These are phyloP conservation scores for Sporothrix inflata DNA, from an alignment of 2,329 filamentous ascomycete genomes.

Conservation along the genomic window DNA sequence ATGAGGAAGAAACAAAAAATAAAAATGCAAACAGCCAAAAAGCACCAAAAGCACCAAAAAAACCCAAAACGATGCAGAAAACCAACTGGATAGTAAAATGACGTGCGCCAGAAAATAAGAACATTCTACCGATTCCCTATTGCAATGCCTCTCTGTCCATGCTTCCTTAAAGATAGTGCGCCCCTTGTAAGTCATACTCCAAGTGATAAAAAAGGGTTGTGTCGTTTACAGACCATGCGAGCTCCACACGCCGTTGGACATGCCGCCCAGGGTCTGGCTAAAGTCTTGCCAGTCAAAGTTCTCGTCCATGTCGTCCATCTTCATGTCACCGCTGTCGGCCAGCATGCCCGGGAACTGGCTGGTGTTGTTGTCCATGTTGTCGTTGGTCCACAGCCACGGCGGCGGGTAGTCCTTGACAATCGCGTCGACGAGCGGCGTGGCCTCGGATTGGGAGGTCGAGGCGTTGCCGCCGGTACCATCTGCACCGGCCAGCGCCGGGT, in stretches of 20 bases:
- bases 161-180: neutral
- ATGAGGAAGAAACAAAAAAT: neutral
- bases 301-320: slow-evolving; percentile 46
- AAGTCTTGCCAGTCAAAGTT: slow-evolving; percentile 46
- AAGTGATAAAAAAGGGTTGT: neutral
- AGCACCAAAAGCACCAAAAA: neutral
- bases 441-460: neutral
- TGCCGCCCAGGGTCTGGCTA: slow-evolving; percentile 42
- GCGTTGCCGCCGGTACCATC: neutral
- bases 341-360: slow-evolving; percentile 31
- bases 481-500: neutral
- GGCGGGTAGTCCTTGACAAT: slow-evolving; percentile 54
- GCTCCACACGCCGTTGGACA: slow-evolving; percentile 37
- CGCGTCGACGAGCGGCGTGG: slow-evolving; percentile 43
- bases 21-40: neutral
- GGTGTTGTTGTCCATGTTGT: slow-evolving; percentile 26
- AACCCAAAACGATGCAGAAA: neutral
- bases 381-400: slow-evolving; percentile 58
- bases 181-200: neutral
- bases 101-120: neutral
- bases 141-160: neutral
- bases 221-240: slow-evolving; percentile 31
- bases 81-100: too few species aligned
- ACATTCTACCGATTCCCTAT: neutral
- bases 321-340: slow-evolving; percentile 41